A percentile compares a stretch with the other conserved stretches of the same genome.
phyloP scores from a whole-genome alignment of 108 stramenopile genomes.

The Cyclotella atomus region DNA sequence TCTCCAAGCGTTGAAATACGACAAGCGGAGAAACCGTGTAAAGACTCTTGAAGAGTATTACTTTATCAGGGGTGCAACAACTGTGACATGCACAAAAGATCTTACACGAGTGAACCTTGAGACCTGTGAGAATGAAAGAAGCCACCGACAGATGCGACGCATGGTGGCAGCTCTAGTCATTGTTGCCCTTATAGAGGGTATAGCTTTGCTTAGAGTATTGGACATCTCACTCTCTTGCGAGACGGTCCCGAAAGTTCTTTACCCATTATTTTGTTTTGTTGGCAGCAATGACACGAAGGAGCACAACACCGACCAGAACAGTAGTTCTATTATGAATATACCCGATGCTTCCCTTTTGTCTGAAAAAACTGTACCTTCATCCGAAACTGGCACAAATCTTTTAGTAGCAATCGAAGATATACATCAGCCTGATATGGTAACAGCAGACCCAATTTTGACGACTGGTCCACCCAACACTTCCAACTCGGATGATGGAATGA shows the following conservation, averaged over 20 bases:
- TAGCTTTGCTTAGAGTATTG: slow-evolving; percentile 6
- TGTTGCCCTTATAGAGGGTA: slow-evolving; percentile 4
- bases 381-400: no score
- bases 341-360: no score
- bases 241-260: neutral
- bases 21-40: slow-evolving; percentile 17
- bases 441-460: no score
- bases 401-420: no score
- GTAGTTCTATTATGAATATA: neutral
- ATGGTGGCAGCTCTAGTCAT: slow-evolving; percentile 1
- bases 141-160: slow-evolving; percentile 1
- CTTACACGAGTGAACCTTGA: slow-evolving; percentile 15
- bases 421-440: no score
- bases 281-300: neutral
- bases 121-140: neutral
- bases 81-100: slow-evolving; percentile 7
- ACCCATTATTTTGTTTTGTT: neutral
- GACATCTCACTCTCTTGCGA: neutral
- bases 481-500: no score
- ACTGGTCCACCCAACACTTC: no score
- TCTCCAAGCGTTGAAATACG: neutral
- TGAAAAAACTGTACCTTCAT: no score
- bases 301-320: neutral
- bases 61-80: slow-evolving; percentile 20
- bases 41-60: slow-evolving; percentile 29